These are phyloP conservation scores for Hygrophoropsis aurantiaca DNA, from an alignment of 768 basidiomycete genomes.

Conservation along the genomic window DNA sequence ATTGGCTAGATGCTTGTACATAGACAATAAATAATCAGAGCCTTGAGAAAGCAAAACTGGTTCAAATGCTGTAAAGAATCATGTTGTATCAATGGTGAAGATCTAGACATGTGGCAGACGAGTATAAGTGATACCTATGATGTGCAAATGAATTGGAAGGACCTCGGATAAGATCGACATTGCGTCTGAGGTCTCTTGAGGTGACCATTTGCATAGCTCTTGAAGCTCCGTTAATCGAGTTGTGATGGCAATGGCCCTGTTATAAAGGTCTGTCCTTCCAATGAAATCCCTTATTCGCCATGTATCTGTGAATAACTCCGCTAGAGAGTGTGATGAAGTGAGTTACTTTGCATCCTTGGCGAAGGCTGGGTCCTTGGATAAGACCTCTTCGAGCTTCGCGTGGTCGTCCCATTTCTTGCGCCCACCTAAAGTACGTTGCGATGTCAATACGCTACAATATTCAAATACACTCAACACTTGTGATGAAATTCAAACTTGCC, in stretches of 20 bases:
- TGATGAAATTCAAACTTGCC: conserved; percentile 33
- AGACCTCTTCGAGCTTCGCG: conserved; percentile 40
- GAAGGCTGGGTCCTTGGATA: conserved; percentile 58
- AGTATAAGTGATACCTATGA: conserved; percentile 26
- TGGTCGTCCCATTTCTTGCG: conserved; percentile 49
- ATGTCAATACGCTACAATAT: conserved; percentile 1
- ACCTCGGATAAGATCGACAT: conserved; percentile 50
- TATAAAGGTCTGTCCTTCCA: conserved; percentile 56
- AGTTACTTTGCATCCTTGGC: conserved; percentile 55
- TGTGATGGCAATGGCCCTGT: conserved; percentile 51
- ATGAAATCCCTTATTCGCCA: conserved; percentile 63
- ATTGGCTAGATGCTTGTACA: conserved; percentile 49
- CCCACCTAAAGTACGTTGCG: conserved; percentile 44
- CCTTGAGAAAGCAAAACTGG: conserved; percentile 68
- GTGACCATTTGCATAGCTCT: conserved; percentile 51
- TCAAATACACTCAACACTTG: not conserved
- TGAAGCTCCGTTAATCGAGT: conserved; percentile 62
- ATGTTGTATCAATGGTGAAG: too few relatives aligned
- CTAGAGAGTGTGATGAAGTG: too few relatives aligned
- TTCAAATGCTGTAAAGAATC: conserved; percentile 53
- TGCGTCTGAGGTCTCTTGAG: conserved; percentile 47
- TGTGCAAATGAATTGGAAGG: conserved; percentile 47
- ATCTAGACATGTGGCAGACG: not conserved
- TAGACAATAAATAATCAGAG: conserved; percentile 48
- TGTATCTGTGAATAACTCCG: too few relatives aligned